Base-by-base conservation (phyloP, 768 basidiomycete species). In the Strobilomyces echinocephalus region DNA sequence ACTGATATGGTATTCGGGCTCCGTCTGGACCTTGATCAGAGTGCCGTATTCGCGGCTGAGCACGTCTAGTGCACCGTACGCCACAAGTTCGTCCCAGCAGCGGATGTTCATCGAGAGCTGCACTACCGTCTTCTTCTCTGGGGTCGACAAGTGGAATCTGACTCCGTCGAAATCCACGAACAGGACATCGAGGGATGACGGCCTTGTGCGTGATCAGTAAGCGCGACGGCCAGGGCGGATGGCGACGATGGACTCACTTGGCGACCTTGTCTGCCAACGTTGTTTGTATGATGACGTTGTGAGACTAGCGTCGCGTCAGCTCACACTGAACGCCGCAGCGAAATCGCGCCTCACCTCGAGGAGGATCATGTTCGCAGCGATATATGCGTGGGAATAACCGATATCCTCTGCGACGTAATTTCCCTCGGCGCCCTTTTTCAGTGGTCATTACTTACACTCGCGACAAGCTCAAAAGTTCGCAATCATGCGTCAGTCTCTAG, bases 111-210 rank as follows among this genome's bases (percentile, higher is more conserved):
- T 98, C 30, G 95, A 98, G 20, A 99, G 80, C 36, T 90, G 74
- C 20, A 98, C 76, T 5, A 78, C 66, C 0, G 88, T 86, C 76
- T 95, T 91, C 67, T 87, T 84, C 21, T 89, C 83, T 4, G 88
- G 88, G 0, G 94, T 94, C 14, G 90, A 90, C 44, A 98, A 73
- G 69, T 88, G 95, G 74, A 97, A 99, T 41, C 93, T 83, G 50
- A 97, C 94, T 46, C 92, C 88, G 68, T 99, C 97, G 61, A 93
- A 99, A 73, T 99, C 97, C 49, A 98, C 97, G 63, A 99, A 99
- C 53, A 91, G 83, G 52, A 98, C 88, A 74, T 99, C 97, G 55
- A 97, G 77, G 30, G 88, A 84, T 7, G 88, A 83, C 14, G 95
- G 93, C 69, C 95, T 99, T 67, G 26, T 50, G 57, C 35, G 55